phyloP scores from a whole-genome alignment of 805 yeast species.

The Isabelozyma heimii region DNA sequence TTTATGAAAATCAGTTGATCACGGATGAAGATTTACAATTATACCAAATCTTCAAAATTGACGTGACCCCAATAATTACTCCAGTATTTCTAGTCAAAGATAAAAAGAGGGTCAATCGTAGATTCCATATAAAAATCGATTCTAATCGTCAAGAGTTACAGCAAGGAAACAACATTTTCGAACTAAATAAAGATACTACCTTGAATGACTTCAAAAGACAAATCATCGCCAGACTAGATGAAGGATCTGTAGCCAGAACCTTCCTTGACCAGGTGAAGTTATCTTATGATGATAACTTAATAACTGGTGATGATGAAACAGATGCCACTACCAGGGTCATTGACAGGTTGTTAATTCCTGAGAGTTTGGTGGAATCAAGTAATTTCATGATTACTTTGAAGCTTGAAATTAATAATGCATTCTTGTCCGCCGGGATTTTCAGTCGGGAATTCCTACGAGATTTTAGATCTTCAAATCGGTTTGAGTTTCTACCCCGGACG shows the following conservation, averaged over 20 bases:
- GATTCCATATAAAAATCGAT: slow-evolving; percentile 14
- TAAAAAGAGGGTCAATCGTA: neutral
- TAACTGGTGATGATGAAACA: neutral
- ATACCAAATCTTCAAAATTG: slow-evolving; percentile 15
- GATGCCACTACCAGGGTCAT: neutral
- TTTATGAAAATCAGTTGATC: slow-evolving; percentile 5
- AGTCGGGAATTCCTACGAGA: slow-evolving; percentile 24
- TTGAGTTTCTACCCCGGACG: slow-evolving; percentile 18
- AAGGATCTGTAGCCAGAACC: slow-evolving; percentile 19
- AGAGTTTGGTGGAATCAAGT: neutral
- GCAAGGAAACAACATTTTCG: slow-evolving; percentile 17
- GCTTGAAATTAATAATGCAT: slow-evolving; percentile 12
- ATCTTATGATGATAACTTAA: slow-evolving; percentile 2
- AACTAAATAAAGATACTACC: slow-evolving; percentile 15
- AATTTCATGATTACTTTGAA: slow-evolving; percentile 11
- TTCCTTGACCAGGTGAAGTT: slow-evolving; percentile 23
- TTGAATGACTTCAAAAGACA: slow-evolving; percentile 16
- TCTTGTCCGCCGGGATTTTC: slow-evolving; percentile 21
- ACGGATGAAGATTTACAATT: slow-evolving; percentile 7
- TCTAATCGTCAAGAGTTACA: slow-evolving; percentile 5
- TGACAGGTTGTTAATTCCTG: neutral
- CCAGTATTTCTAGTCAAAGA: slow-evolving; percentile 18
- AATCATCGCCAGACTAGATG: slow-evolving; percentile 18
- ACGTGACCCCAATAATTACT: slow-evolving; percentile 23
- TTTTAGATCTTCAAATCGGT: slow-evolving; percentile 14